Conservation (phyloP, 2,329 filamentous ascomycete species). For the Emergomyces africanus region DNA sequence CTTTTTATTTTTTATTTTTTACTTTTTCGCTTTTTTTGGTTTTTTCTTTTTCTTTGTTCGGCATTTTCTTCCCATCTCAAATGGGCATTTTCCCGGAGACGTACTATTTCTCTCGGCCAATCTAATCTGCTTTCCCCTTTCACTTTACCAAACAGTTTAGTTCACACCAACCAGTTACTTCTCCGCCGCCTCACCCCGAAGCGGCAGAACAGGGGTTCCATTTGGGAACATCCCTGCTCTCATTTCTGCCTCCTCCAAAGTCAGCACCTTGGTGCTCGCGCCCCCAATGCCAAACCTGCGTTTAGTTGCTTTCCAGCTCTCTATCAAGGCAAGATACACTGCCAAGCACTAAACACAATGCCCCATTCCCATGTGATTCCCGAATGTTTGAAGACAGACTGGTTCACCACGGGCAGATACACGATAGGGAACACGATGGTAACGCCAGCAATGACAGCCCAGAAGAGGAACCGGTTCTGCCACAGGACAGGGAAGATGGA, state of each 20-base stretch:
- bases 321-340: conserved; percentile 50
- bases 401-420: conserved; percentile 56
- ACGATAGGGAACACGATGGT: conserved; percentile 45
- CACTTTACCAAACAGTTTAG: conserved; percentile 11
- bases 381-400: conserved; percentile 50
- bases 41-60: background rate
- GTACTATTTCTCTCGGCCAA: background rate
- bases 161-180: background rate
- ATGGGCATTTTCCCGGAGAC: background rate
- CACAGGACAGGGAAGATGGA: conserved; percentile 54
- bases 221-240: conserved; percentile 17
- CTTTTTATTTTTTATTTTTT: background rate
- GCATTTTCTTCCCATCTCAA: background rate
- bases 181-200: conserved; percentile 9
- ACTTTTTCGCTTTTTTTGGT: background rate
- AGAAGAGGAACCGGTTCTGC: conserved; percentile 60
- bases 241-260: conserved; percentile 22
- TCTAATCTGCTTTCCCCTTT: background rate
- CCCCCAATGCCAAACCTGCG: conserved; percentile 28
- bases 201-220: conserved; percentile 1
- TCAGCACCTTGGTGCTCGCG: conserved; percentile 20
- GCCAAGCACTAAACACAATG: conserved; percentile 48
- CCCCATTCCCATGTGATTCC: conserved; percentile 58
- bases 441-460: conserved; percentile 45
- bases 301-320: conserved; percentile 55